Conservation (phyloP, 495 filamentous ascomycete genomes). For the Elaphomyces granulatus region DNA sequence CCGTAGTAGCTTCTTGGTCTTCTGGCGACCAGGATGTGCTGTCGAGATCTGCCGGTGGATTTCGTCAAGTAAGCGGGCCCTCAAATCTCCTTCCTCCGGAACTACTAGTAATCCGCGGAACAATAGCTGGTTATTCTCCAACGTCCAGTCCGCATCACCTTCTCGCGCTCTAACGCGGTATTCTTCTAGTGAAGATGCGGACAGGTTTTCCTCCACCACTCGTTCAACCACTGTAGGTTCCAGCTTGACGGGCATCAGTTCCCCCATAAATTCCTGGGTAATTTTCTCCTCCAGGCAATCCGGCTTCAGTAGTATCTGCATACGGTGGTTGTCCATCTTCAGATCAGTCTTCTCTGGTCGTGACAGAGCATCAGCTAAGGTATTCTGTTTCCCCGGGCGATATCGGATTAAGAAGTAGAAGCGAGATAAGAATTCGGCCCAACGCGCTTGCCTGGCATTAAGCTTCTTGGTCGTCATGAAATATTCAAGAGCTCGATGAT, state of each 20-base stretch:
- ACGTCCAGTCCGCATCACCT: not conserved
- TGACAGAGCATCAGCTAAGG: conserved; percentile 11
- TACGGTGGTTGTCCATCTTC: not conserved
- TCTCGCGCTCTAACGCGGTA: not conserved
- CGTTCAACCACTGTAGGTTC: not conserved
- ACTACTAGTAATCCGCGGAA: not conserved
- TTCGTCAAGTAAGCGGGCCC: conserved; percentile 1
- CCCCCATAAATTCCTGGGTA: not conserved
- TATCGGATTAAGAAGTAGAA: conserved; percentile 7
- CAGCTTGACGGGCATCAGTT: not conserved
- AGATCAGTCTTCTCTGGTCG: conserved; percentile 2
- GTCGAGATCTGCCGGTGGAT: conserved; percentile 3
- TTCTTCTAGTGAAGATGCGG: not conserved
- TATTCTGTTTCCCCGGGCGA: conserved; percentile 3
- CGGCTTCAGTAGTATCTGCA: not conserved
- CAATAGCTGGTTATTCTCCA: not conserved
- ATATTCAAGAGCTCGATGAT: conserved; percentile 16
- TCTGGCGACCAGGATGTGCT: conserved; percentile 1
- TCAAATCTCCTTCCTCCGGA: not conserved
- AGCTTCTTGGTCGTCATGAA: conserved; percentile 14
- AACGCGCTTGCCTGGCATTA: conserved; percentile 5
- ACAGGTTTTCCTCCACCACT: not conserved
- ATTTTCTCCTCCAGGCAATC: not conserved
- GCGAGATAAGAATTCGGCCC: conserved; percentile 10
- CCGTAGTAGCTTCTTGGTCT: not conserved